These are phyloP conservation scores for Exophiala lecanii-corni DNA, from an alignment of 2,329 filamentous ascomycete species.

Conservation along the genomic window DNA sequence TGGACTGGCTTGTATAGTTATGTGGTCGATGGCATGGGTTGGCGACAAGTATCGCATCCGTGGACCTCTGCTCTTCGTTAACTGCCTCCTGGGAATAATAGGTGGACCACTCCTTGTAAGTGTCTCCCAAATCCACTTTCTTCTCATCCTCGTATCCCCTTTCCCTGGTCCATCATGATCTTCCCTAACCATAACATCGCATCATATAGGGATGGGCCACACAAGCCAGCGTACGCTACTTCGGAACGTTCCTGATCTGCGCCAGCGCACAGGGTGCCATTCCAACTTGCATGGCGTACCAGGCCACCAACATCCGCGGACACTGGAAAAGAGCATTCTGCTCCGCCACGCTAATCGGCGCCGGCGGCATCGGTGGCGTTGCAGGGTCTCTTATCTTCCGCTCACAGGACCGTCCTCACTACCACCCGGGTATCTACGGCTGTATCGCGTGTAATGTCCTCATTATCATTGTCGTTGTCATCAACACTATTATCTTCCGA, in stretches of 20 bases:
- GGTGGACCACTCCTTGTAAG: background rate
- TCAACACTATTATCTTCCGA: conserved; percentile 53
- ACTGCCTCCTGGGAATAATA: conserved; percentile 50
- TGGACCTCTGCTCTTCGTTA: conserved; percentile 61
- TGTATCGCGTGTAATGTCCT: conserved; percentile 49
- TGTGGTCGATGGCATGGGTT: conserved; percentile 56
- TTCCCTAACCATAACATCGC: too few relatives aligned
- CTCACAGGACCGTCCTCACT: conserved; percentile 31
- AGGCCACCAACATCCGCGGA: conserved; percentile 80
- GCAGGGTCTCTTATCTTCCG: conserved; percentile 68
- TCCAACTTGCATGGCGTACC: conserved; percentile 68
- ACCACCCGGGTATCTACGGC: conserved; percentile 33
- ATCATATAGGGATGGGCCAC: conserved; percentile 54
- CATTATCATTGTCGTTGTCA: conserved; percentile 50
- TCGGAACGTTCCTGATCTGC: conserved; percentile 69
- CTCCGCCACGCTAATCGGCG: conserved; percentile 67
- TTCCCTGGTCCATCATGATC: too few relatives aligned
- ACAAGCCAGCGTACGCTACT: conserved; percentile 56
- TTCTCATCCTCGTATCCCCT: background rate
- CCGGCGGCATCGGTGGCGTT: conserved; percentile 62
- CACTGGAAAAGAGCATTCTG: conserved; percentile 83
- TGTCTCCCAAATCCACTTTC: background rate
- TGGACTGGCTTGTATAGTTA: conserved; percentile 55
- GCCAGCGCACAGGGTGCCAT: conserved; percentile 73
- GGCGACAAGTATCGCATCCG: conserved; percentile 65